phyloP scores from a whole-genome alignment of 2,329 filamentous ascomycete species.

The Penicillium fuscoglaucum region DNA sequence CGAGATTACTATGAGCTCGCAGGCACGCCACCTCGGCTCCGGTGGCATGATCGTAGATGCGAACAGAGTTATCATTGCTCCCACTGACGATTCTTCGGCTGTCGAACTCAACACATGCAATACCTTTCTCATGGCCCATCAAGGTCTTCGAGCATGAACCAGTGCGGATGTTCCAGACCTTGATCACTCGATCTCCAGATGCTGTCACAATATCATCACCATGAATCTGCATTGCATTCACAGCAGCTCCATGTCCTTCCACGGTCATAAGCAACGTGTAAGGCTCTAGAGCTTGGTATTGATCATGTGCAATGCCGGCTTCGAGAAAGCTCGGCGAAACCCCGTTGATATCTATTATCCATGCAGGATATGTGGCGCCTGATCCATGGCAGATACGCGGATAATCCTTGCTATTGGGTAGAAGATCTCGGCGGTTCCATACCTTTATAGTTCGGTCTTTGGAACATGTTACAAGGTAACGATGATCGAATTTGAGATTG shows the following conservation, averaged over 20 bases:
- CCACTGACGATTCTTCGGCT: slow-evolving; percentile 90
- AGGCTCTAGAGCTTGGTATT: slow-evolving; percentile 54
- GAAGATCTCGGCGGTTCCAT: slow-evolving; percentile 77
- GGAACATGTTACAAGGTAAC: slow-evolving; percentile 91
- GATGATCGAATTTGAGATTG: slow-evolving; percentile 87
- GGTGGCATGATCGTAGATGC: slow-evolving; percentile 85
- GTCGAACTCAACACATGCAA: slow-evolving; percentile 96
- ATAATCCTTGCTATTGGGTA: slow-evolving; percentile 47
- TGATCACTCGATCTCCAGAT: slow-evolving; percentile 89
- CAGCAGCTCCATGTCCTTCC: slow-evolving; percentile 82
- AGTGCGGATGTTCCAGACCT: slow-evolving; percentile 87
- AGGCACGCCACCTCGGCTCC: slow-evolving; percentile 88
- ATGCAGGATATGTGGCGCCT: slow-evolving; percentile 51
- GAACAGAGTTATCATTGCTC: slow-evolving; percentile 92
- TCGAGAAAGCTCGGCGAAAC: slow-evolving; percentile 46
- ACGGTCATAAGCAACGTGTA: slow-evolving; percentile 78
- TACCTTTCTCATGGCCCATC: slow-evolving; percentile 87
- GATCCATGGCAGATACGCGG: slow-evolving; percentile 45
- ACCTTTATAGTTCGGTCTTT: slow-evolving; percentile 98
- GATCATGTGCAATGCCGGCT: slow-evolving; percentile 43
- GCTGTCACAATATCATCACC: slow-evolving; percentile 88
- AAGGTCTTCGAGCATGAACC: slow-evolving; percentile 75
- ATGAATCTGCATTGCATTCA: slow-evolving; percentile 92
- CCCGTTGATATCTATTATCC: slow-evolving; percentile 54
- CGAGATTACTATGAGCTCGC: slow-evolving; percentile 76